Base-by-base conservation (phyloP, 169 alveolate genomes). In the Eimeria praecox region DNA sequence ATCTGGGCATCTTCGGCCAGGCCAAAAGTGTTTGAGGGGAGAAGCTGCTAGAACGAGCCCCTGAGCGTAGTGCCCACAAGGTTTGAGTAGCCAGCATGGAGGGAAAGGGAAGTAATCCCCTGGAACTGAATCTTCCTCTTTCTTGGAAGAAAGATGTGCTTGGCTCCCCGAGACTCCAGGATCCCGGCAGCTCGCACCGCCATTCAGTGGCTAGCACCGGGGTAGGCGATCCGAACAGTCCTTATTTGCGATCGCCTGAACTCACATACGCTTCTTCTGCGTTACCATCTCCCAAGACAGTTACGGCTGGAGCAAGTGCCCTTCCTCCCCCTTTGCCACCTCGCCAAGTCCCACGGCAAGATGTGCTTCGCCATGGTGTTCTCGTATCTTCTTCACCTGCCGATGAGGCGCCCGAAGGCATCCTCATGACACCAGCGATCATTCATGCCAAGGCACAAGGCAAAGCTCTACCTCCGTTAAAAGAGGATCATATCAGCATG, bases 141-240 rank as follows among this genome's bases (percentile, higher is more conserved):
- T 3, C 66, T 27, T 24, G 66, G 88, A 78, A 78, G 66, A 27
- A 52, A 85, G 92, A 85, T 85, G 54, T 56, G 4, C n/a, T 24
- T 10, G 77, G 40, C 18, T 82, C 90, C 52, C 90, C 90, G 12
- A 46, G 92, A 40, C 46, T 52, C 20, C 46, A 85, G 22, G 92
- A 85, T 22, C 92, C 92, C 59, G 56, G 75, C 38, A 85, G 92
- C 33, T 52, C 75, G 38, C 92, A 85, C 56, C 92, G 92, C 92
- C 33, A 20, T 54, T 85, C 92, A 12, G 27, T 85, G 78, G 92
- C 92, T 30, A 85, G 92, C 54, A 85, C 92, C 3, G 92, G 92
- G 56, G 59, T 85, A 38, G 92, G 75, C 54, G 92, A 85, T 1
- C 54, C 78, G 49, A 38, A 46, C 78, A 85, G 78, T 24, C 92